These are phyloP conservation scores for Calendula officinalis DNA, from an alignment of 129 eudicot species.

Conservation along the genomic window DNA sequence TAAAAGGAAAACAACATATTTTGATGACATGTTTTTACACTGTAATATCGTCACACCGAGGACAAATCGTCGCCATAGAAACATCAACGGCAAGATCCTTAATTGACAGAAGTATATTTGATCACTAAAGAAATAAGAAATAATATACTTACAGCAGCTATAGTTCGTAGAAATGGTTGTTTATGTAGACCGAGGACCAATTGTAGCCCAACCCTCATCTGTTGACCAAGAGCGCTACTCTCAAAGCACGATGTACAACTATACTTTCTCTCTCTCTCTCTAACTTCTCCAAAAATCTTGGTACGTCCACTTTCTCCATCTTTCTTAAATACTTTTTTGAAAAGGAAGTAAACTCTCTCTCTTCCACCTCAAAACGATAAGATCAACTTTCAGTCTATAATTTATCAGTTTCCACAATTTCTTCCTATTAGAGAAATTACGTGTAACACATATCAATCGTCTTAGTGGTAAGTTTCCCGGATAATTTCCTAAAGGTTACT, in stretches of 20 bases:
- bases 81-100: not conserved
- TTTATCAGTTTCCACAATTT: not conserved
- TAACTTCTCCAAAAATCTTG: conserved; percentile 6
- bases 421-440: not conserved
- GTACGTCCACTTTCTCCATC: not conserved
- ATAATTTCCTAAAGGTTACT: too few relatives aligned
- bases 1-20: too few relatives aligned
- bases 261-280: not conserved
- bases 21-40: too few relatives aligned
- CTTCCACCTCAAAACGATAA: conserved; percentile 23
- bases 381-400: not conserved
- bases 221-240: conserved; percentile 9
- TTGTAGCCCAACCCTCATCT: conserved; percentile 17
- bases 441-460: too few relatives aligned
- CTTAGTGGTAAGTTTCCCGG: too few relatives aligned
- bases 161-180: conserved; percentile 13
- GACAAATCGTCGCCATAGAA: too few relatives aligned
- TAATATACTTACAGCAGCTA: conserved; percentile 11
- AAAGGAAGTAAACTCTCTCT: not conserved
- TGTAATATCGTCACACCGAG: too few relatives aligned
- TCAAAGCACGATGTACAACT: conserved; percentile 9
- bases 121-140: not conserved
- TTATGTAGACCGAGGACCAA: not conserved
- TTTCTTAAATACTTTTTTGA: conserved; percentile 15
- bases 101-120: not conserved